Conservation (phyloP, 202 grass and related monocot species). For the Schoenoplectus tabernaemontani region DNA sequence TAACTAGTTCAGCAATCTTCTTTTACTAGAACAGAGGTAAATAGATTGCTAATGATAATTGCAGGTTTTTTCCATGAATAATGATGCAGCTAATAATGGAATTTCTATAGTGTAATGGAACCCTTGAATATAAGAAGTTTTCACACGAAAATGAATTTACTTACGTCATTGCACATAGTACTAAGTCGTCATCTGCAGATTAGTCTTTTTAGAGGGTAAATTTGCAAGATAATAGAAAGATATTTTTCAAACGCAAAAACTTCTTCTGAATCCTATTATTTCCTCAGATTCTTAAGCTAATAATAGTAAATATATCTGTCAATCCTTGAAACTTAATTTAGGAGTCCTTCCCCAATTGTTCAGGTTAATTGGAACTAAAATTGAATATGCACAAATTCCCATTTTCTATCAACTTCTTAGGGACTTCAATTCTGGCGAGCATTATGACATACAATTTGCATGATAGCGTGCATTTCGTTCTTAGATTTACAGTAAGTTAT, state of each 20-base stretch:
- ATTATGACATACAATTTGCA: neutral
- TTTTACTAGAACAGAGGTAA: neutral
- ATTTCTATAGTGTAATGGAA: neutral
- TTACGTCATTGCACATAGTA: neutral
- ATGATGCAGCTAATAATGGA: neutral
- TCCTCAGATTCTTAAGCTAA: neutral
- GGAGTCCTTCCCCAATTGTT: neutral
- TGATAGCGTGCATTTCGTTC: neutral
- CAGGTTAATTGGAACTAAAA: neutral
- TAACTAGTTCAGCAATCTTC: neutral
- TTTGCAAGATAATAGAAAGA: neutral
- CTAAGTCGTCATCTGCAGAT: neutral
- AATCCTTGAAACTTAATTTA: neutral
- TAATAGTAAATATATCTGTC: conserved; percentile 18
- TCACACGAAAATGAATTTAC: neutral
- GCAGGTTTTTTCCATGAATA: neutral
- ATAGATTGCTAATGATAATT: neutral
- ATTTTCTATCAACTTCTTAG: neutral
- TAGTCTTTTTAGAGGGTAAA: neutral
- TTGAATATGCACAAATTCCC: neutral
- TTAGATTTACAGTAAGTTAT: neutral
- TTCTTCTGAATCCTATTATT: neutral
- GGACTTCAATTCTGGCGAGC: neutral
- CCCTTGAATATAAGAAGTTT: neutral
- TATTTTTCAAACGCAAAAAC: neutral